Evolutionary conservation across 2,329 filamentous ascomycete species (phyloP), one percentile per base, ranked within the genome.

Genomic region (Alternaria panax): DNA sequence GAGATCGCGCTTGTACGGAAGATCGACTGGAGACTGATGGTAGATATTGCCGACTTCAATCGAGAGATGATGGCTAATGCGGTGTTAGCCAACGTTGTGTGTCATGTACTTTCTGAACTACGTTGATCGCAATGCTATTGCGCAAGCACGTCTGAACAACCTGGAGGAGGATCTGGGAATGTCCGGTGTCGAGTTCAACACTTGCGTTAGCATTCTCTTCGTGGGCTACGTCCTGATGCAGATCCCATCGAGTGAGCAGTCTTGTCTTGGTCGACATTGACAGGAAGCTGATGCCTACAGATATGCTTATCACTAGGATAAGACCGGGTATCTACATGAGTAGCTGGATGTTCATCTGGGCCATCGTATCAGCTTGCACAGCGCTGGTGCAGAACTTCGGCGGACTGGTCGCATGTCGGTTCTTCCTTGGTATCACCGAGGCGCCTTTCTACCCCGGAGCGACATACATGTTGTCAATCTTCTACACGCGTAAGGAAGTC

Each of bases 41-140:
- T 72, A 60, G 14, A 57, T 42, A 27, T 30, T 30, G 4, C 38
- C 1, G 11, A 14, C 16, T 14, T 3, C 32, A 14, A 34, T 20
- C n/a, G 3, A 8, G 16, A 11, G 2, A n/a, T 4, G n/a, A 4
- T 14, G 7, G 20, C 40, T 57, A 24, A 59, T 32, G 14, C 25
- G 1, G 4, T 4, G 11, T 20, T 8, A 75, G 79, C 81, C 81
- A 1, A 79, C 74, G 9, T 54, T 81, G 25, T 80, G 75, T 57
- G 69, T 66, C 4, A 81, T 82, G 80, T 82, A 82, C 47, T 82
- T 76, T 18, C 55, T 72, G 9, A 79, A 78, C 45, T 78, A 75
- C 43, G 72, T 75, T 7, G 87, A 89, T 67, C 81, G 87, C 22
- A 88, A 88, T 73, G 88, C 89, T 71, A 88, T 90, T 60, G 87